Conservation (phyloP, 2,329 filamentous ascomycete genomes). For the Epichloe gansuensis region DNA sequence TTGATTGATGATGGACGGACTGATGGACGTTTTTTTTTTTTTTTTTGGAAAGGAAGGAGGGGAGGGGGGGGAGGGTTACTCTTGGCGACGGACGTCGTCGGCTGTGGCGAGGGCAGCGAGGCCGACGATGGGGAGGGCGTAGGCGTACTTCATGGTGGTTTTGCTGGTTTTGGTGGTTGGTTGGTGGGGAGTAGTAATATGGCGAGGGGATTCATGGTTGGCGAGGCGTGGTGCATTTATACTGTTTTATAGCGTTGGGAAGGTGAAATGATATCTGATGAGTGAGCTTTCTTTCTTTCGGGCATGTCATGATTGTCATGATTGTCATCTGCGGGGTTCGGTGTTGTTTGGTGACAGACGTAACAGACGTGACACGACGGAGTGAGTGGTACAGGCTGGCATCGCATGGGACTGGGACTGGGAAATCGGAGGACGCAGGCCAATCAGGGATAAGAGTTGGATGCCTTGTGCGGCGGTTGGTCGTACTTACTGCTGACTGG, state of each 20-base stretch:
- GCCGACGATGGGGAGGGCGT: slow-evolving; percentile 1
- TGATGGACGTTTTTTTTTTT: no score
- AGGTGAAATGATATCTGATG: neutral
- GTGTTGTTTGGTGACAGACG: neutral
- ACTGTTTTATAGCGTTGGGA: neutral
- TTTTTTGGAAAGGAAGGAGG: neutral
- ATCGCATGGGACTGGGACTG: no score
- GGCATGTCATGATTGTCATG: neutral
- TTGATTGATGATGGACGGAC: no score
- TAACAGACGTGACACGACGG: no score
- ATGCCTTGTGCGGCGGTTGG: no score
- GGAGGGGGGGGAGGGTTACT: neutral
- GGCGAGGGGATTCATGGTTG: no score
- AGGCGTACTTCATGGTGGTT: slow-evolving; percentile 4
- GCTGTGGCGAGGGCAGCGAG: slow-evolving; percentile 6
- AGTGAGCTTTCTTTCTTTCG: neutral
- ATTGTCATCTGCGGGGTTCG: neutral
- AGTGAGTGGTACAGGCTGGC: no score
- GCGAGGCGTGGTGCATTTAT: neutral
- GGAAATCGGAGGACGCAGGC: neutral
- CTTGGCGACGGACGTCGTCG: slow-evolving; percentile 1
- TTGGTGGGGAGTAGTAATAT: no score
- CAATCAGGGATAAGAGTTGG: neutral
- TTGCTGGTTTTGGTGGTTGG: neutral
- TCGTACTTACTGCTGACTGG: no score